These are phyloP conservation scores for Ophiosphaerella herpotricha DNA, from an alignment of 2,329 filamentous ascomycete species.

Conservation along the genomic window DNA sequence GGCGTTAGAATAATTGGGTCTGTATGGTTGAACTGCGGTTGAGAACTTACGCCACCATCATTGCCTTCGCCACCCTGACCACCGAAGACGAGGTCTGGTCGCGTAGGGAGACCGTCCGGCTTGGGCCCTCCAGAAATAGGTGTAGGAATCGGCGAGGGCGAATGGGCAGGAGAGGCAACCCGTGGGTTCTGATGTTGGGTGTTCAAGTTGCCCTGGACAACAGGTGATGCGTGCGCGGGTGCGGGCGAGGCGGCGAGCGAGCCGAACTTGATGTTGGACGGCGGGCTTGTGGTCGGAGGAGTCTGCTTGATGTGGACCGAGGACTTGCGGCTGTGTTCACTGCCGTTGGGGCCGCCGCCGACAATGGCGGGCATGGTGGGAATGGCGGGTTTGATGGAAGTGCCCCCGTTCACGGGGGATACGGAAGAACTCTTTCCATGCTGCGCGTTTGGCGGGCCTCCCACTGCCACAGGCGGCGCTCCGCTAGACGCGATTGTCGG, in stretches of 20 bases:
- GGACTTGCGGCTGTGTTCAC: constrained; percentile 81
- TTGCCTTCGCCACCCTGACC: constrained; percentile 74
- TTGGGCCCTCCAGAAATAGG: constrained; percentile 83
- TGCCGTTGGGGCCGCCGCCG: constrained; percentile 71
- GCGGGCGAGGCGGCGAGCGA: constrained; percentile 67
- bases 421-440: constrained; percentile 52
- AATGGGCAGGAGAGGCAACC: constrained; percentile 81
- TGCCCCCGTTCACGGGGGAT: constrained; percentile 85
- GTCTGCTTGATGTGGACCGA: constrained; percentile 91
- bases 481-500: constrained; percentile 56
- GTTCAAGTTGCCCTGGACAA: constrained; percentile 65
- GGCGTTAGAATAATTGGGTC: constrained; percentile 18
- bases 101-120: constrained; percentile 73
- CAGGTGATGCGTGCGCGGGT: constrained; percentile 68
- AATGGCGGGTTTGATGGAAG: constrained; percentile 70
- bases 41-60: constrained; percentile 70
- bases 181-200: constrained; percentile 66
- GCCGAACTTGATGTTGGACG: constrained; percentile 75
- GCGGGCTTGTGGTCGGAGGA: constrained; percentile 61
- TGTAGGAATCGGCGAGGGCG: constrained; percentile 91
- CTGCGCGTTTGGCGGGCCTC: constrained; percentile 59
- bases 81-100: constrained; percentile 76
- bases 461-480: constrained; percentile 58
- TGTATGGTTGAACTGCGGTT: constrained; percentile 20
- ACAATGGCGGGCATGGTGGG: constrained; percentile 66